A percentile compares a stretch with the other conserved stretches of the same genome.
Conservation (phyloP, 2,329 filamentous ascomycete species). For the Shiraia sp. region DNA sequence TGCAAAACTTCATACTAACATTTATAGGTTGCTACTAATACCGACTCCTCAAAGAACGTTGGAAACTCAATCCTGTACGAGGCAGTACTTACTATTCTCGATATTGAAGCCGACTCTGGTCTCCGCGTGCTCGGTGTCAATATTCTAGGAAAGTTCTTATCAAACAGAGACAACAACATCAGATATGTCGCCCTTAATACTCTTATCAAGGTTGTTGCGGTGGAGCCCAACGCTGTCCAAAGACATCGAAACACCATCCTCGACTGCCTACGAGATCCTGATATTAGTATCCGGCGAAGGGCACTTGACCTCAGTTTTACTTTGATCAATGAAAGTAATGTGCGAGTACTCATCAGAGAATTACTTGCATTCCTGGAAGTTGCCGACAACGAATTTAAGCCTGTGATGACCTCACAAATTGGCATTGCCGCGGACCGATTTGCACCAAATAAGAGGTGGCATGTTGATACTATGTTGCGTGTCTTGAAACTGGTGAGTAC, state of each 20-base stretch:
- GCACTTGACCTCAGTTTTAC: constrained; percentile 98
- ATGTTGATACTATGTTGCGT: constrained; percentile 95
- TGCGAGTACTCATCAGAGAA: constrained; percentile 90
- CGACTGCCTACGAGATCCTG: constrained; percentile 92
- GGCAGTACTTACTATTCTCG: constrained; percentile 92
- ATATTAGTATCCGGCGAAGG: constrained; percentile 94
- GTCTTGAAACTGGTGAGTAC: constrained; percentile 72
- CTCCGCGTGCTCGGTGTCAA: constrained; percentile 94
- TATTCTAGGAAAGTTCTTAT: constrained; percentile 95
- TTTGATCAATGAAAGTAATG: constrained; percentile 94
- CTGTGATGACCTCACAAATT: constrained; percentile 97
- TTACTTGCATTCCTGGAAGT: constrained; percentile 94
- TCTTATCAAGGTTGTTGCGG: constrained; percentile 94
- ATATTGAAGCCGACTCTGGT: constrained; percentile 96
- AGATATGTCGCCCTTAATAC: constrained; percentile 98
- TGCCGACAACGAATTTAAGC: constrained; percentile 98
- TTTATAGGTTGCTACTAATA: constrained; percentile 83
- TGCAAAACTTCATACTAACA: constrained; percentile 13
- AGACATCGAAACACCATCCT: constrained; percentile 96
- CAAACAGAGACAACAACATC: constrained; percentile 99
- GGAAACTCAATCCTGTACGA: constrained; percentile 98
- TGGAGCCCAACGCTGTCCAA: constrained; percentile 97
- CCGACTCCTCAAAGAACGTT: constrained; percentile 96
- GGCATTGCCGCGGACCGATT: constrained; percentile 95
- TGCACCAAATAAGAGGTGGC: constrained; percentile 96